Percentiles rank a stretch among this genome's conserved stretches.
Evolutionary conservation across 495 filamentous ascomycete species (phyloP).

Genomic region (Lophiotrema nucula): DNA sequence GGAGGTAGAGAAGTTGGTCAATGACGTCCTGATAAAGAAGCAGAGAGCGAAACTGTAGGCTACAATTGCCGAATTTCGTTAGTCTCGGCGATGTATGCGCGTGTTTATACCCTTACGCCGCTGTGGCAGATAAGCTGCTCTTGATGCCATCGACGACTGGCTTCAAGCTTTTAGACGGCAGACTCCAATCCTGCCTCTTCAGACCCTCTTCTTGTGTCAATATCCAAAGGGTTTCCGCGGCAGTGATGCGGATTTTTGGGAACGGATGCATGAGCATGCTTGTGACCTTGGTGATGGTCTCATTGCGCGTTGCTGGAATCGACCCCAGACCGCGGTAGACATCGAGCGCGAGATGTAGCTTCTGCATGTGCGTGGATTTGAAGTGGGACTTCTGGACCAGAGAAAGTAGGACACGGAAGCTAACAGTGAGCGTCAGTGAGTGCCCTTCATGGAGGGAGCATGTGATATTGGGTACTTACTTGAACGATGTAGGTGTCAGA

Average conservation of each 20-base stretch:
- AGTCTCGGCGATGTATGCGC: too few species aligned
- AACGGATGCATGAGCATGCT: constrained; percentile 63
- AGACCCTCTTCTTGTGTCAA: constrained; percentile 29
- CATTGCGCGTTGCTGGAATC: constrained; percentile 42
- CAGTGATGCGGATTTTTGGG: constrained; percentile 50
- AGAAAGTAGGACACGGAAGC: constrained; percentile 61
- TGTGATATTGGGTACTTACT: constrained; percentile 15
- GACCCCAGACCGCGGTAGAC: constrained; percentile 68
- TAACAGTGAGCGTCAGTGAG: constrained; percentile 33
- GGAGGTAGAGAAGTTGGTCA: constrained; percentile 67
- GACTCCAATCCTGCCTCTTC: constrained; percentile 32
- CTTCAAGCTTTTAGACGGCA: constrained; percentile 24
- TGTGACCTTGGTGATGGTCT: constrained; percentile 56
- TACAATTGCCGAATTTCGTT: too few species aligned
- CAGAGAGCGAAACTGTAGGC: constrained; percentile 37
- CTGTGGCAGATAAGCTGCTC: background rate
- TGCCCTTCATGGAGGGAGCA: background rate
- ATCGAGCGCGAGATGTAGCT: constrained; percentile 73
- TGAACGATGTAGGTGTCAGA: constrained; percentile 34
- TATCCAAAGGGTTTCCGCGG: constrained; percentile 46
- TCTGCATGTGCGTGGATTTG: constrained; percentile 74
- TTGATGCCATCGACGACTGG: constrained; percentile 14
- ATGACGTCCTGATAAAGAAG: constrained; percentile 52
- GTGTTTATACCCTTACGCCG: background rate
- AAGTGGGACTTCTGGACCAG: constrained; percentile 74